These are phyloP conservation scores for Clavariopsis aquatica DNA, from an alignment of 495 filamentous ascomycete genomes.

Conservation along the genomic window DNA sequence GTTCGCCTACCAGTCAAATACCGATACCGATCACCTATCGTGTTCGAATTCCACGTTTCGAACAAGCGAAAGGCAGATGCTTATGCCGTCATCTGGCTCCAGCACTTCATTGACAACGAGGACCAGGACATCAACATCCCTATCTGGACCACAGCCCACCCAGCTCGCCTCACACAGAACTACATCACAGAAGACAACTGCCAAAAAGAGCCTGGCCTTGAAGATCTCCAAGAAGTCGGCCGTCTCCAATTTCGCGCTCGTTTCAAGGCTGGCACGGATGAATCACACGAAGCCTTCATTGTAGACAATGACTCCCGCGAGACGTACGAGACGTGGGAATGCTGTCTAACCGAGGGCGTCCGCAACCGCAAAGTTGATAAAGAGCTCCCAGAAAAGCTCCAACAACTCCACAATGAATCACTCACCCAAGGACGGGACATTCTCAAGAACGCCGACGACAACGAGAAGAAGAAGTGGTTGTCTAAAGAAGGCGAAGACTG, in stretches of 20 bases:
- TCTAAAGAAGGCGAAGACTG: slow-evolving; percentile 80
- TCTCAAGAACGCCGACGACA: slow-evolving; percentile 64
- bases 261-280: slow-evolving; percentile 89
- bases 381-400: slow-evolving; percentile 65
- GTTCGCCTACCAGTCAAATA: slow-evolving; percentile 84
- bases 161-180: slow-evolving; percentile 79
- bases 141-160: slow-evolving; percentile 77
- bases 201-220: slow-evolving; percentile 60
- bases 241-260: slow-evolving; percentile 73
- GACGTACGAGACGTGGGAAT: slow-evolving; percentile 93
- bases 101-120: slow-evolving; percentile 78
- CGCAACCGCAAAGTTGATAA: slow-evolving; percentile 64
- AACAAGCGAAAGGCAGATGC: slow-evolving; percentile 68
- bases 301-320: slow-evolving; percentile 86
- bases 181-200: slow-evolving; percentile 77
- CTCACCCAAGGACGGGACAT: slow-evolving; percentile 77
- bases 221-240: slow-evolving; percentile 76
- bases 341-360: slow-evolving; percentile 82
- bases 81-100: slow-evolving; percentile 83
- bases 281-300: slow-evolving; percentile 80
- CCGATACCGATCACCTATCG: slow-evolving; percentile 82
- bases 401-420: slow-evolving; percentile 75
- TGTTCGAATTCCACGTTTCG: slow-evolving; percentile 77
- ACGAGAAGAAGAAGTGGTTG: slow-evolving; percentile 76
- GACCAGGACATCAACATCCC: slow-evolving; percentile 76